These are phyloP conservation scores for Penicillium simplicissimum DNA, from an alignment of 495 filamentous ascomycete species.

Conservation along the genomic window DNA sequence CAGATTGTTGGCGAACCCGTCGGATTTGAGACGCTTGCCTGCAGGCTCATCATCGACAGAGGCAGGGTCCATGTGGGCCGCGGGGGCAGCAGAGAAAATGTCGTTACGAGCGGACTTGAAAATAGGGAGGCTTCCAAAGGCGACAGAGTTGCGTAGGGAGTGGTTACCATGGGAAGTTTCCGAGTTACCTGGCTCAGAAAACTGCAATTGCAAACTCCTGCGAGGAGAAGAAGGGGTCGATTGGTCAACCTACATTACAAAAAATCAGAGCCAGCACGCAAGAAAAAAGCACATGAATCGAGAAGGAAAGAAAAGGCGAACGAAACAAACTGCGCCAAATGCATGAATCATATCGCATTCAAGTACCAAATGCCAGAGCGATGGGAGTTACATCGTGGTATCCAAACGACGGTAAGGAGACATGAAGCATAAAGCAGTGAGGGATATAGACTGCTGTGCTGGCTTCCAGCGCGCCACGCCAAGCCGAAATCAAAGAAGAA, in stretches of 20 bases:
- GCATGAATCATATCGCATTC: slow-evolving; percentile 46
- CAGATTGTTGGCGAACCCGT: slow-evolving; percentile 9
- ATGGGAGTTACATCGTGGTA: slow-evolving; percentile 43
- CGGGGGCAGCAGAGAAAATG: neutral
- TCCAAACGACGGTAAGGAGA: slow-evolving; percentile 21
- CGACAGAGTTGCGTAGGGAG: slow-evolving; percentile 25
- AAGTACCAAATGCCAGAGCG: slow-evolving; percentile 33
- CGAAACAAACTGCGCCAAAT: slow-evolving; percentile 9
- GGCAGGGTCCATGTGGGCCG: slow-evolving; percentile 3
- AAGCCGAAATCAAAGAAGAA: neutral
- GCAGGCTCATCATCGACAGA: slow-evolving; percentile 9
- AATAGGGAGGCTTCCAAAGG: slow-evolving; percentile 28
- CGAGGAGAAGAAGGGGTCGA: slow-evolving; percentile 28
- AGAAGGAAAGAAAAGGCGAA: slow-evolving; percentile 22
- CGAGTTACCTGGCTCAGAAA: slow-evolving; percentile 18
- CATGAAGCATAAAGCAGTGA: slow-evolving; percentile 32
- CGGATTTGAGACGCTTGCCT: slow-evolving; percentile 13
- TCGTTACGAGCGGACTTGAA: slow-evolving; percentile 24
- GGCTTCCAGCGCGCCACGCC: slow-evolving; percentile 22
- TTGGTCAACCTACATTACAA: slow-evolving; percentile 47
- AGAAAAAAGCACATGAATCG: slow-evolving; percentile 12
- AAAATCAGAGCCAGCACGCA: slow-evolving; percentile 30
- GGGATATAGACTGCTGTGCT: slow-evolving; percentile 10
- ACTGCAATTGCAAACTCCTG: slow-evolving; percentile 22
- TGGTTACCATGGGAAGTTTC: slow-evolving; percentile 18